Evolutionary conservation across 2,329 filamentous ascomycete species (phyloP).

Genomic region (Fusarium nanum): DNA sequence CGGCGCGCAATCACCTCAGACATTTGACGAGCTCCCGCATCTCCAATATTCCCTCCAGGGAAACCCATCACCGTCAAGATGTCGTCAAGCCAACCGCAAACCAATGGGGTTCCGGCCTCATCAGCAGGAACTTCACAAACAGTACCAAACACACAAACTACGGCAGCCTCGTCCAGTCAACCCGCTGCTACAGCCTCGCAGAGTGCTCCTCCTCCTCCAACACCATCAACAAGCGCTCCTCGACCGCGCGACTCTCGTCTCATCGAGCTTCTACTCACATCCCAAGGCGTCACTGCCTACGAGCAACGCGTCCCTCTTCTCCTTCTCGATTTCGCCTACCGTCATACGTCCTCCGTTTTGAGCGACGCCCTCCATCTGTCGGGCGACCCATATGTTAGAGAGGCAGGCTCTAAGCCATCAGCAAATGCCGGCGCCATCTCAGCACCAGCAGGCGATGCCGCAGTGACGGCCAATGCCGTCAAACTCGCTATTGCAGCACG

Average conservation of each 20-base stretch:
- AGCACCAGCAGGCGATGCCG: slow-evolving; percentile 61
- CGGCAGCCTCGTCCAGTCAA: slow-evolving; percentile 46
- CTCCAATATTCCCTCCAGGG: neutral
- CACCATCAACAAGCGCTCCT: slow-evolving; percentile 57
- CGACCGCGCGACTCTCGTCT: slow-evolving; percentile 83
- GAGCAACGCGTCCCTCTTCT: slow-evolving; percentile 85
- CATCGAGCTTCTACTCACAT: slow-evolving; percentile 82
- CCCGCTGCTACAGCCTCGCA: slow-evolving; percentile 40
- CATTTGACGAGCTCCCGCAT: slow-evolving; percentile 5
- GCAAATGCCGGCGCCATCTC: slow-evolving; percentile 62
- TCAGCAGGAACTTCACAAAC: slow-evolving; percentile 55
- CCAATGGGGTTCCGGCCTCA: slow-evolving; percentile 63
- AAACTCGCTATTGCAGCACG: slow-evolving; percentile 78
- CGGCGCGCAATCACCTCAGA: slow-evolving; percentile 12
- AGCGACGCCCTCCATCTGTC: slow-evolving; percentile 76
- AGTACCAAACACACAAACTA: slow-evolving; percentile 52
- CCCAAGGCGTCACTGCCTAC: slow-evolving; percentile 82
- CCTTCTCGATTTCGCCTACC: slow-evolving; percentile 88
- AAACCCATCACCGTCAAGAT: slow-evolving; percentile 39
- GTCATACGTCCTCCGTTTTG: slow-evolving; percentile 79
- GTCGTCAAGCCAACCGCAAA: slow-evolving; percentile 59
- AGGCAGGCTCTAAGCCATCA: slow-evolving; percentile 65
- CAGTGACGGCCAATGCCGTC: slow-evolving; percentile 74
- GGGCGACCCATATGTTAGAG: slow-evolving; percentile 73
- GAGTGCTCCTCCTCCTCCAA: slow-evolving; percentile 40